phyloP scores from a whole-genome alignment of 305 asterid genomes.

The Withania somnifera region DNA sequence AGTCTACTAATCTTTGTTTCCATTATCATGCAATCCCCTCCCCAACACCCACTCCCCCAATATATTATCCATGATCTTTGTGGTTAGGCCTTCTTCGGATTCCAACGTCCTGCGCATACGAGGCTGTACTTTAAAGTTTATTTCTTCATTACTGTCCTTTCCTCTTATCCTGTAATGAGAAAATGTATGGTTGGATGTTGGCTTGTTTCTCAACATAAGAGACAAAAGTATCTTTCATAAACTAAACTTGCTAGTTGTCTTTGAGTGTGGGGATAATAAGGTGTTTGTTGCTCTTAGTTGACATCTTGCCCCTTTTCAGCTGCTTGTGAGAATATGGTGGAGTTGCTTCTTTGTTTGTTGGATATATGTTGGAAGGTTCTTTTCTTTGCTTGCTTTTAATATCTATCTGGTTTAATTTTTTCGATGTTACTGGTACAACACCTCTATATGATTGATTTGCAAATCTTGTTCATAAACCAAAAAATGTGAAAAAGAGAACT shows the following conservation, averaged over 20 bases:
- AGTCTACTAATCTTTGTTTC: neutral
- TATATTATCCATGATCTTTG: too few relatives aligned
- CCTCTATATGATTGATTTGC: neutral
- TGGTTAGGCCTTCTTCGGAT: too few relatives aligned
- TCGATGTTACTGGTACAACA: neutral
- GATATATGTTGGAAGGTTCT: neutral
- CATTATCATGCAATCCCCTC: neutral
- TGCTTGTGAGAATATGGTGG: constrained; percentile 9
- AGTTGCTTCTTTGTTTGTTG: neutral
- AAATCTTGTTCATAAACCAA: neutral
- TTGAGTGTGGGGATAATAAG: neutral
- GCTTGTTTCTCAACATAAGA: neutral
- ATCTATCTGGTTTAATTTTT: neutral
- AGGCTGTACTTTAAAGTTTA: too few relatives aligned
- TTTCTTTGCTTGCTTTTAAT: neutral
- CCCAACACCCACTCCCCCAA: neutral
- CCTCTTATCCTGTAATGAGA: neutral
- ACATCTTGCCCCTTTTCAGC: neutral
- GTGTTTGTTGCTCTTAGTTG: neutral
- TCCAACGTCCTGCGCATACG: too few relatives aligned
- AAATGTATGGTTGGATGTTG: constrained; percentile 6
- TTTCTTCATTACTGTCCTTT: neutral
- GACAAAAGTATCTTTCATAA: constrained; percentile 7
- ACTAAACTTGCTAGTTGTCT: neutral
- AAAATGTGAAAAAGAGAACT: neutral